Evolutionary conservation across 2,329 filamentous ascomycete species (phyloP).

Genomic region (Stagonosporopsis rhizophila): DNA sequence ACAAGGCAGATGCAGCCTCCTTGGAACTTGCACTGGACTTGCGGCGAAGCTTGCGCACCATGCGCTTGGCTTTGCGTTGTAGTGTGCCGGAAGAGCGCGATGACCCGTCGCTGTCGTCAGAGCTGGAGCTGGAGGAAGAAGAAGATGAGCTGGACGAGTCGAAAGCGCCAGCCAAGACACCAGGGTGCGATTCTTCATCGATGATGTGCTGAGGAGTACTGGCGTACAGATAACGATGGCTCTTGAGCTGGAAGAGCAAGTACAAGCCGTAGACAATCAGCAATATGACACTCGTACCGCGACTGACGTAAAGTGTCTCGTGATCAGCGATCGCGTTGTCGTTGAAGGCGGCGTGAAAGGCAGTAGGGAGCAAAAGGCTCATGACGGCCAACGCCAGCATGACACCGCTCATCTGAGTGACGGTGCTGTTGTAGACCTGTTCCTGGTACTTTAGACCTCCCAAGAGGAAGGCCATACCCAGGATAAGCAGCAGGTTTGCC

Average conservation of each 20-base stretch:
- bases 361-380: constrained; percentile 87
- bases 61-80: constrained; percentile 76
- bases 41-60: constrained; percentile 74
- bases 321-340: constrained; percentile 67
- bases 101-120: constrained; percentile 71
- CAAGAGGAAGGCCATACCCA: constrained; percentile 90
- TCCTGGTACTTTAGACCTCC: constrained; percentile 87
- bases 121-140: constrained; percentile 48
- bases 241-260: constrained; percentile 88
- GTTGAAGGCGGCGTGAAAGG: constrained; percentile 87
- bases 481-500: constrained; percentile 83
- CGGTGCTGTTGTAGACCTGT: constrained; percentile 94
- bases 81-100: constrained; percentile 73
- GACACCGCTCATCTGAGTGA: constrained; percentile 96
- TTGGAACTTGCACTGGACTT: constrained; percentile 79
- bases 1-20: constrained; percentile 61
- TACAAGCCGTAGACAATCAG: constrained; percentile 84
- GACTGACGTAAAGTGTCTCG: constrained; percentile 82
- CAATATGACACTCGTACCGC: constrained; percentile 86
- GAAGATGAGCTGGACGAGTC: constrained; percentile 70
- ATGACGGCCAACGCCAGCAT: constrained; percentile 88
- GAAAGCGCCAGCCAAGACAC: constrained; percentile 81
- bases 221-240: constrained; percentile 91
- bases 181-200: constrained; percentile 87
- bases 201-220: constrained; percentile 89